phyloP scores from a whole-genome alignment of 106 monocot genomes.

The Dioscorea alata region DNA sequence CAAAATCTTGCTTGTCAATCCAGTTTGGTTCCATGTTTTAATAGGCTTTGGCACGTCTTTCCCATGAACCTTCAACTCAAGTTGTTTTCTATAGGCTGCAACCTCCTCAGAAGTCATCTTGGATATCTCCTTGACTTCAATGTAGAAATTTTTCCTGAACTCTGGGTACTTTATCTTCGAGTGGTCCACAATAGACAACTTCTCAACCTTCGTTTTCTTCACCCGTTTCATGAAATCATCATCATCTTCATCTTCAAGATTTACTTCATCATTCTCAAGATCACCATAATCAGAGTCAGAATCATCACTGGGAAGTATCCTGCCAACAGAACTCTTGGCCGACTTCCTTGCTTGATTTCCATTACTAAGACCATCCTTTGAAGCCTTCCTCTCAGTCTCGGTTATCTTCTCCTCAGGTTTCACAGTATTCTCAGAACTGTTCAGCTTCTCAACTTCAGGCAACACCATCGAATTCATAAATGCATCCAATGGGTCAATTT shows the following conservation, averaged over 20 bases:
- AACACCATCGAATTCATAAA: constrained; percentile 86
- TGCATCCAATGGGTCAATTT: constrained; percentile 95
- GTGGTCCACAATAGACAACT: constrained; percentile 79
- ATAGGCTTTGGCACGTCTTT: constrained; percentile 96
- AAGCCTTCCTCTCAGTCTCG: constrained; percentile 1
- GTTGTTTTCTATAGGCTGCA: constrained; percentile 55
- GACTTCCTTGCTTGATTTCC: constrained; percentile 35
- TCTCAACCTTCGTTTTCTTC: constrained; percentile 95
- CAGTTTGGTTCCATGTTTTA: constrained; percentile 92
- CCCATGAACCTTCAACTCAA: constrained; percentile 90
- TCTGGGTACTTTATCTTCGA: constrained; percentile 83
- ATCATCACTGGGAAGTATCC: constrained; percentile 86
- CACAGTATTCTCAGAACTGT: constrained; percentile 11
- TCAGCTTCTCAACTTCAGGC: constrained; percentile 63
- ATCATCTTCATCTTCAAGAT: constrained; percentile 80
- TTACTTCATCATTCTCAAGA: constrained; percentile 46
- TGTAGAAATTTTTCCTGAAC: constrained; percentile 95
- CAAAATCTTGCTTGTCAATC: constrained; percentile 72
- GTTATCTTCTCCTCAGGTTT: constrained; percentile 16
- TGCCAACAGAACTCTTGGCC: constrained; percentile 52
- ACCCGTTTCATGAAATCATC: constrained; percentile 94
- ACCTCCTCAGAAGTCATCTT: constrained; percentile 77
- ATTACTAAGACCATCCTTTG: constrained; percentile 38
- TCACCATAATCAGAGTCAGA: constrained; percentile 75
- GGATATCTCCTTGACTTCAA: constrained; percentile 78